phyloP scores from a whole-genome alignment of 2,329 filamentous ascomycete genomes.

The Paracorniculantispora psalliotae region DNA sequence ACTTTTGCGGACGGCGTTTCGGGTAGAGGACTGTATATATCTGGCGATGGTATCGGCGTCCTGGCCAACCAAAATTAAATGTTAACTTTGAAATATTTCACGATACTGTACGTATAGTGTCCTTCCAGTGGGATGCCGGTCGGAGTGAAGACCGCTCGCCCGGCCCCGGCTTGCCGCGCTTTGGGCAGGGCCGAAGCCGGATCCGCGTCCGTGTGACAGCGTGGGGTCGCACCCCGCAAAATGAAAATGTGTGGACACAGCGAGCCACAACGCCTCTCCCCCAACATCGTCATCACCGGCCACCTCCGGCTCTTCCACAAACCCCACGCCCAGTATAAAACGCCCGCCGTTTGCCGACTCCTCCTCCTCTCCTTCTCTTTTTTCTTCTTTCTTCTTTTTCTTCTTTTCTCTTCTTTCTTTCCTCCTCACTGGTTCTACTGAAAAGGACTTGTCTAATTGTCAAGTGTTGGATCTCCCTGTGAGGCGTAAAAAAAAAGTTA shows the following conservation, averaged over 20 bases:
- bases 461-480: background rate
- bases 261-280: background rate
- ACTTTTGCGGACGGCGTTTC: background rate
- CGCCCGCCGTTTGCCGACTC: background rate
- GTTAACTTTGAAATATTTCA: too few relatives aligned
- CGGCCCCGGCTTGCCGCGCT: background rate
- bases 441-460: background rate
- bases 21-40: background rate
- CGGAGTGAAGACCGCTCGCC: background rate
- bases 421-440: background rate
- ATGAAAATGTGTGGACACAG: too few relatives aligned
- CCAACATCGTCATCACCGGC: constrained; percentile 4
- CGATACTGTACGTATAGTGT: too few relatives aligned
- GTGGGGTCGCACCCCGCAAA: background rate
- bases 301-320: constrained; percentile 3
- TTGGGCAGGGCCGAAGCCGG: background rate
- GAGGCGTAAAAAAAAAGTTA: background rate
- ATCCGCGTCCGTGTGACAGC: background rate
- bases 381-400: background rate
- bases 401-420: background rate
- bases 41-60: background rate
- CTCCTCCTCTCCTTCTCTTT: background rate
- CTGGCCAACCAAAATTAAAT: background rate
- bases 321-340: background rate
- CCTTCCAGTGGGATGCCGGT: background rate